Conservation (phyloP, 1,139 yeast species). For the Sugiyamaella pinicola region DNA sequence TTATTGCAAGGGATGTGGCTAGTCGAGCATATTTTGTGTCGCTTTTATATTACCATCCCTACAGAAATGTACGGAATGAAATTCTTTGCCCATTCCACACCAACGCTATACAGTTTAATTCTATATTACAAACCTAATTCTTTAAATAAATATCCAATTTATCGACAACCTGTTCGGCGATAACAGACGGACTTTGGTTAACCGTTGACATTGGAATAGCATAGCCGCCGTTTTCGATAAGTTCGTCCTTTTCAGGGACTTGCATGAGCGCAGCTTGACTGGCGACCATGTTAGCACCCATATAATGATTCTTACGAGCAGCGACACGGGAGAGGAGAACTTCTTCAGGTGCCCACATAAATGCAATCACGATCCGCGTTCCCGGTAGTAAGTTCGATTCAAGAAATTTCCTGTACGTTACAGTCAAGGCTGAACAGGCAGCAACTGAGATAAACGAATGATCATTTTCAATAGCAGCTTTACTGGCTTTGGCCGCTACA, state of each 20-base stretch:
- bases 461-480: slow-evolving; percentile 46
- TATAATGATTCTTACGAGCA: slow-evolving; percentile 70
- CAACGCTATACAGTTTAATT: not conserved
- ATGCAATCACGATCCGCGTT: slow-evolving; percentile 60
- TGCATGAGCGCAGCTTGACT: slow-evolving; percentile 78
- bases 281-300: slow-evolving; percentile 81
- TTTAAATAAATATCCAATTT: slow-evolving; percentile 2
- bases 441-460: slow-evolving; percentile 51
- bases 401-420: slow-evolving; percentile 65
- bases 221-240: slow-evolving; percentile 24
- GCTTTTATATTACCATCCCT: too few species aligned
- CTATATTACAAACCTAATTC: not conserved
- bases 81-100: too few species aligned
- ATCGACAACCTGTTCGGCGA: slow-evolving; percentile 1
- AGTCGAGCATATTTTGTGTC: too few species aligned
- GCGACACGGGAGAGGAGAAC: slow-evolving; percentile 62
- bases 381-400: slow-evolving; percentile 37
- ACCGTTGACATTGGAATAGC: slow-evolving; percentile 25
- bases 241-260: slow-evolving; percentile 54
- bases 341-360: slow-evolving; percentile 65
- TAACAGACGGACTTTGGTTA: slow-evolving; percentile 9
- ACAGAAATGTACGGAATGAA: too few species aligned
- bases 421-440: slow-evolving; percentile 84
- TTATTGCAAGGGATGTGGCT: too few species aligned
- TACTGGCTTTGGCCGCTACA: slow-evolving; percentile 45